Base-by-base conservation (phyloP, 495 filamentous ascomycete genomes). In the Aspergillus asperescens region DNA sequence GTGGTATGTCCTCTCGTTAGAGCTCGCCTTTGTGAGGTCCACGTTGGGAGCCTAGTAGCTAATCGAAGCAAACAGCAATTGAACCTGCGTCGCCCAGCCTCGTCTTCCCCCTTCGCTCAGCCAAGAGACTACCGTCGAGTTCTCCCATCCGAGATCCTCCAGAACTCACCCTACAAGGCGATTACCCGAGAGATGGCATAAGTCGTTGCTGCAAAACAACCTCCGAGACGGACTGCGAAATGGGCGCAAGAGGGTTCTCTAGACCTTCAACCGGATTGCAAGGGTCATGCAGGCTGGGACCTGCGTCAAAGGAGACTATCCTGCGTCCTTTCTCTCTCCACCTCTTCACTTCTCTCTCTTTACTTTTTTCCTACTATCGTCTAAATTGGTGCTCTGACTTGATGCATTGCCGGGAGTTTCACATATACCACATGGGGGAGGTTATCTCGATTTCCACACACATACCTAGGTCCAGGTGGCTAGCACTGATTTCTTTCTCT, bases 61-160 rank as follows among this genome's bases (percentile, higher is more conserved):
- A 60, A 67, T 49, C 3, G 31, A 29, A 7, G 28, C 1, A 39
- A 28, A 19, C 43, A 76, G 72, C 43, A 57, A 47, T 56, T 76
- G 22, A 76, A 76, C 48, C 61, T 76, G 35, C 73, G 73, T 23
- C 73, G 71, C 8, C 73, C 73, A 40, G 55, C 60, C 24, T 67
- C 65, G n/a, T 60, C 69, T 5, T 76, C 73, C 4, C 71, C 73
- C 20, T 71, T 76, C 46, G 71, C 71, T 23, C 73, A 74, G 44
- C 69, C 71, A 12, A 64, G 71, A 54, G 69, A 73, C 56, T 72
- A 73, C 58, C 72, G 67, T 51, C 62, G 71, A 29, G 56, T 55
- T 38, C 60, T 74, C 27, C 73, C 71, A 16, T 74, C 71, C 39
- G 66, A 74, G 54, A 60, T 68, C 55, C 59, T 72, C 23, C 56